phyloP scores from a whole-genome alignment of 78 protist species.

The Speleostelium caveatum region DNA sequence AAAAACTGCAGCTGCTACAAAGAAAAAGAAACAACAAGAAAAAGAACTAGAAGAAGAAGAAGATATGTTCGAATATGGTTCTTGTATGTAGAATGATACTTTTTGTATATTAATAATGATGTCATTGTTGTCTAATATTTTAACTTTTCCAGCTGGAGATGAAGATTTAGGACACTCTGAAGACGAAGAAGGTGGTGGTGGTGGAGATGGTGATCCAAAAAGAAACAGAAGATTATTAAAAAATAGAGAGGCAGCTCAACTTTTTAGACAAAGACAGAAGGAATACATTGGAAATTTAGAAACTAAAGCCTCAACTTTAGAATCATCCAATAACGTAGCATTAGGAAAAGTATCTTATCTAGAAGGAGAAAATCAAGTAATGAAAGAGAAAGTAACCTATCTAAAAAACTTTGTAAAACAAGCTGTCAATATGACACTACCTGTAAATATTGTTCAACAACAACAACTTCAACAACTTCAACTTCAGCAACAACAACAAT shows the following conservation, averaged over 20 bases:
- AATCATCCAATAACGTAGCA: constrained; percentile 22
- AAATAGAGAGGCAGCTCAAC: constrained; percentile 79
- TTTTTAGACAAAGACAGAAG: constrained; percentile 77
- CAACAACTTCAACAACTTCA: not conserved
- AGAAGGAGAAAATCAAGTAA: constrained; percentile 20
- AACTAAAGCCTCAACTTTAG: constrained; percentile 33
- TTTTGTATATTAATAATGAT: too few relatives aligned
- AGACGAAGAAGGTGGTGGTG: not conserved
- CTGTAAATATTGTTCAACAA: constrained; percentile 22
- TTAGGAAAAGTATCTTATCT: constrained; percentile 11
- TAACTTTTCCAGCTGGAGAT: too few relatives aligned
- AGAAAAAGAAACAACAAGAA: not conserved
- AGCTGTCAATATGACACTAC: constrained; percentile 42
- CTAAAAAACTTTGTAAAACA: constrained; percentile 66
- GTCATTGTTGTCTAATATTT: too few relatives aligned
- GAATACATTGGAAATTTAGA: constrained; percentile 48
- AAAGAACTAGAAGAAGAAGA: constrained; percentile 9
- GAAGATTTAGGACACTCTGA: not conserved
- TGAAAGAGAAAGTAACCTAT: constrained; percentile 56
- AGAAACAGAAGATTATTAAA: constrained; percentile 43
- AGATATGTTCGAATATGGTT: constrained; percentile 38
- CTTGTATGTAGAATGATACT: too few relatives aligned
- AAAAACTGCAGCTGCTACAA: not conserved
- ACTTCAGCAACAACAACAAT: not conserved
- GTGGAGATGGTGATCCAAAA: not conserved